These are phyloP conservation scores for Hanseniaspora meyeri DNA, from an alignment of 805 yeast genomes.

Conservation along the genomic window DNA sequence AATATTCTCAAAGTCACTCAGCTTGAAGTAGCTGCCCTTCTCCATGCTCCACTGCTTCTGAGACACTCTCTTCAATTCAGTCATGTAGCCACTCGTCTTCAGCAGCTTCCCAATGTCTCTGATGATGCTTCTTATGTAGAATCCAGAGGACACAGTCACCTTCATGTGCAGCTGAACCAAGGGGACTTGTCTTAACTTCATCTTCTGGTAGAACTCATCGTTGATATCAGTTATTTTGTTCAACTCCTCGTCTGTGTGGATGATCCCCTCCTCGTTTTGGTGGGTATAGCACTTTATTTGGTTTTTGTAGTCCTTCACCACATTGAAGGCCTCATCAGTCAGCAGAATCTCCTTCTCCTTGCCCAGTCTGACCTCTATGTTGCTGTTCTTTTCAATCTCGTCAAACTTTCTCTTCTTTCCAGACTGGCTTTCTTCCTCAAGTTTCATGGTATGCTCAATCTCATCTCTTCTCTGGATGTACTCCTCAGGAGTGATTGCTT, in stretches of 20 bases:
- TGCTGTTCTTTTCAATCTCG: not conserved
- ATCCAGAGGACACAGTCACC: conserved; percentile 83
- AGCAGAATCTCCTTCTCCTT: conserved; percentile 35
- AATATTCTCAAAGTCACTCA: conserved; percentile 51
- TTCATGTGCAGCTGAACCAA: conserved; percentile 45
- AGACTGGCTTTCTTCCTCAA: not conserved
- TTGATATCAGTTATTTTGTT: conserved; percentile 24
- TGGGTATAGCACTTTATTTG: not conserved
- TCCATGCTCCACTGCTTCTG: conserved; percentile 81
- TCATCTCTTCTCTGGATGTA: not conserved
- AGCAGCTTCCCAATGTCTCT: conserved; percentile 80
- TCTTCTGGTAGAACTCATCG: conserved; percentile 24
- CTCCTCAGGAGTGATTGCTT: not conserved
- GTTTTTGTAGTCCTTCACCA: conserved; percentile 30
- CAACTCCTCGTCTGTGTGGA: conserved; percentile 24
- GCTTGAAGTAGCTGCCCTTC: conserved; percentile 50
- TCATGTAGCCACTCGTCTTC: conserved; percentile 80
- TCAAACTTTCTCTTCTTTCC: not conserved
- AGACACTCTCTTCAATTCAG: conserved; percentile 52
- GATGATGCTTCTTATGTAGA: conserved; percentile 78
- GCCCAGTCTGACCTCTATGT: conserved; percentile 30
- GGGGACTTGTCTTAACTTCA: conserved; percentile 38
- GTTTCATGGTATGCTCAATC: not conserved
- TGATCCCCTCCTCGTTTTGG: not conserved
- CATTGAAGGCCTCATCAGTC: conserved; percentile 30